Evolutionary conservation across 768 basidiomycete species (phyloP).

Genomic region (Jaapia argillacea): DNA sequence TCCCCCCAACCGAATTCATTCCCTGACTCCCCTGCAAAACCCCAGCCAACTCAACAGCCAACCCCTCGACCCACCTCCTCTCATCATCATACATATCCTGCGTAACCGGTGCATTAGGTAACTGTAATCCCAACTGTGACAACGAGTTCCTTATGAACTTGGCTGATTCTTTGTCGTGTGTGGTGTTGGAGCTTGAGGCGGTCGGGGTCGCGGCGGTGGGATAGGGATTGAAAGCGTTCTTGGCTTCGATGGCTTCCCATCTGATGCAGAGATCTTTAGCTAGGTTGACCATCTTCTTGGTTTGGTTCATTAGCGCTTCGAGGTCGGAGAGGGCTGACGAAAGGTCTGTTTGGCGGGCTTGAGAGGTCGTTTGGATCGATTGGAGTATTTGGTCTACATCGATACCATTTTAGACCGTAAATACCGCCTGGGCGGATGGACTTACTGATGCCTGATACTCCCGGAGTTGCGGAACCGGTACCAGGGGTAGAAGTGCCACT

Average conservation of each 20-base stretch:
- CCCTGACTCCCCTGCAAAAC: slow-evolving; percentile 43
- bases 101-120: slow-evolving; percentile 74
- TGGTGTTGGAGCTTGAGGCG: slow-evolving; percentile 21
- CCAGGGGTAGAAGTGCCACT: too few species aligned
- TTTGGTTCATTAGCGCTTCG: slow-evolving; percentile 84
- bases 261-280: slow-evolving; percentile 84
- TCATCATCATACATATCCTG: slow-evolving; percentile 84
- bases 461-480: neutral
- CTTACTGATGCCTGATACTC: neutral
- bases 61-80: slow-evolving; percentile 63
- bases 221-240: slow-evolving; percentile 10
- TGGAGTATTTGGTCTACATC: slow-evolving; percentile 71
- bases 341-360: slow-evolving; percentile 55
- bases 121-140: slow-evolving; percentile 79
- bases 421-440: neutral
- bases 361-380: slow-evolving; percentile 57
- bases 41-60: slow-evolving; percentile 73
- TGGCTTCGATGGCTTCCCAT: slow-evolving; percentile 39
- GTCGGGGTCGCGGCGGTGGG: slow-evolving; percentile 13
- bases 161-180: slow-evolving; percentile 68
- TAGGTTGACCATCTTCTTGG: slow-evolving; percentile 85
- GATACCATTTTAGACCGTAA: neutral
- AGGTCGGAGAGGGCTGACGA: slow-evolving; percentile 76
- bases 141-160: slow-evolving; percentile 85
- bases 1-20: slow-evolving; percentile 19